Conservation (phyloP, 169 alveolate genomes). For the Theileria parva region DNA sequence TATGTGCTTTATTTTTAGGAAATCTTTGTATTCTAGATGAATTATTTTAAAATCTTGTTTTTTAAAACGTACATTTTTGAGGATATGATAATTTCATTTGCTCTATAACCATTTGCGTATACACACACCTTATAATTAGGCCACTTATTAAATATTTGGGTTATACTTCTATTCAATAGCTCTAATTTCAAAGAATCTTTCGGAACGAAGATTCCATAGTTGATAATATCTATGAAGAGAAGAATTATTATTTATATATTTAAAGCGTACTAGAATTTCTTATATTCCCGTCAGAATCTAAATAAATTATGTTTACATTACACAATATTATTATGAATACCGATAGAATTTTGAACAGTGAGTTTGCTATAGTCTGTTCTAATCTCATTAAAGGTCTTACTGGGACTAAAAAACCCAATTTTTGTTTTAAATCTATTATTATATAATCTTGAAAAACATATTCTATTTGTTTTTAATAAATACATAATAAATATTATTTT, state of each 20-base stretch:
- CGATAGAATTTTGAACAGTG: neutral
- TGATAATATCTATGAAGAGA: slow-evolving; percentile 16
- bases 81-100: slow-evolving; percentile 13
- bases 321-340: neutral
- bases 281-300: neutral
- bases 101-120: slow-evolving; percentile 35
- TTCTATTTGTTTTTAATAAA: slow-evolving; percentile 7
- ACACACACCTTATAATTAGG: slow-evolving; percentile 32
- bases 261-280: slow-evolving; percentile 10
- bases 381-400: slow-evolving; percentile 1
- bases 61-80: slow-evolving; percentile 22
- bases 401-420: slow-evolving; percentile 28
- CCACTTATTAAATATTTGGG: slow-evolving; percentile 30
- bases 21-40: slow-evolving; percentile 35
- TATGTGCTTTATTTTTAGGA: slow-evolving; percentile 39
- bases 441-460: slow-evolving; percentile 18
- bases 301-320: neutral
- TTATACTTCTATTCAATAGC: slow-evolving; percentile 24
- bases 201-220: slow-evolving; percentile 45
- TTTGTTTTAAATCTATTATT: slow-evolving; percentile 33
- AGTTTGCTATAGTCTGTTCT: slow-evolving; percentile 11
- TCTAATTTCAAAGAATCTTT: slow-evolving; percentile 30
- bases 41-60: too few relatives aligned
- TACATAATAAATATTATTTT: neutral
- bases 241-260: slow-evolving; percentile 1